Conservation (phyloP, 2,329 filamentous ascomycete species). For the Verticillium nonalfalfae region DNA sequence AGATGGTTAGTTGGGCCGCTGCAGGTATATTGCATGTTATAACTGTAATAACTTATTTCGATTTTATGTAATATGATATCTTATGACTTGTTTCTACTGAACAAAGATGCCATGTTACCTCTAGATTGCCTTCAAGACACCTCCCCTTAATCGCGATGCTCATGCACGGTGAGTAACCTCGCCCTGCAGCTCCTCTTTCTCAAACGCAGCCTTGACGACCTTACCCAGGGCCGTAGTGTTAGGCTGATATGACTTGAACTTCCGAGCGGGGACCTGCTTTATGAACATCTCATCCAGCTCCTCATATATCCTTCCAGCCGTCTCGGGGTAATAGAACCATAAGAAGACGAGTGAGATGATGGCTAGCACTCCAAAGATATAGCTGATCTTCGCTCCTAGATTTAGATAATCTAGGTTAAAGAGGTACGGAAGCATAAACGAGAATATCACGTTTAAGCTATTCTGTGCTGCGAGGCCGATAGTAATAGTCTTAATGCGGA, state of each 20-base stretch:
- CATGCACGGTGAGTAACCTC: neutral
- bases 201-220: neutral
- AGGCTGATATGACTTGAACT: slow-evolving; percentile 16
- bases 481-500: slow-evolving; percentile 32
- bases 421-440: slow-evolving; percentile 12
- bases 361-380: slow-evolving; percentile 29
- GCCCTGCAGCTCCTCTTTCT: neutral
- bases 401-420: slow-evolving; percentile 18
- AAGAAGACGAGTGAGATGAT: slow-evolving; percentile 23
- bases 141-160: no score
- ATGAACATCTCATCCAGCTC: slow-evolving; percentile 19
- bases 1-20: no score
- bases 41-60: no score
- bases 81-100: no score
- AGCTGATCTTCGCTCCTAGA: slow-evolving; percentile 30
- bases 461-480: slow-evolving; percentile 27
- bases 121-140: no score
- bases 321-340: slow-evolving; percentile 29
- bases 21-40: no score
- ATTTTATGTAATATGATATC: no score
- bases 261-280: slow-evolving; percentile 15
- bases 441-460: slow-evolving; percentile 11
- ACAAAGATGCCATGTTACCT: no score
- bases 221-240: neutral
- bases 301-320: slow-evolving; percentile 15